Evolutionary conservation across 805 yeast genomes (phyloP).

Genomic region (Metschnikowia lachancei): DNA sequence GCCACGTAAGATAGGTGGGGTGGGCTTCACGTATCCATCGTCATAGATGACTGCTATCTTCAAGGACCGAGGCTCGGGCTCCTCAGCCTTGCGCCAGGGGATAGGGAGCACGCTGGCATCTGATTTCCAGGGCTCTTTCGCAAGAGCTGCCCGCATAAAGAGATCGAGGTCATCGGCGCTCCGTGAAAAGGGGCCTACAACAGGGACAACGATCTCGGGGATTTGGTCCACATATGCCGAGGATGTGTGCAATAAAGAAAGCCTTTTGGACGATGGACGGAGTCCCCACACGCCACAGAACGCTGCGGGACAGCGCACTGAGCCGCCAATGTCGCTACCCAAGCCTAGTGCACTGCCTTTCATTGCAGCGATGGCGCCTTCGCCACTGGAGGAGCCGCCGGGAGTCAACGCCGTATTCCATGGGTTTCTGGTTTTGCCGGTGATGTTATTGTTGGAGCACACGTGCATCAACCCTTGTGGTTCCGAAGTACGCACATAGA

Average conservation of each 20-base stretch:
- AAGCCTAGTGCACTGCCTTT: conserved; percentile 20
- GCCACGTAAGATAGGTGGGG: conserved; percentile 20
- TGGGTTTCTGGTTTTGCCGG: conserved; percentile 20
- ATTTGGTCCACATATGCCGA: conserved; percentile 12
- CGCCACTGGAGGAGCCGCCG: conserved; percentile 21
- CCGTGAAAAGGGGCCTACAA: conserved; percentile 19
- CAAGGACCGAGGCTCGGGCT: conserved; percentile 13
- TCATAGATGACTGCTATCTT: conserved; percentile 18
- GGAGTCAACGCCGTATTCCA: conserved; percentile 18
- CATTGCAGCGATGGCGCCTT: conserved; percentile 21
- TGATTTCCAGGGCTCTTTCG: conserved; percentile 16
- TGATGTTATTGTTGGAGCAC: conserved; percentile 20
- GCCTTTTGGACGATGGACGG: conserved; percentile 17
- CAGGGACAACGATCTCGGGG: conserved; percentile 16
- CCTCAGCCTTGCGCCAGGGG: conserved; percentile 17
- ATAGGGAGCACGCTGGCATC: conserved; percentile 19
- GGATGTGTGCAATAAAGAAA: conserved; percentile 12
- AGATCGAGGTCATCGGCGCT: conserved; percentile 20
- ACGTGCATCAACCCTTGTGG: conserved; percentile 22
- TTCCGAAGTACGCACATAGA: conserved; percentile 20
- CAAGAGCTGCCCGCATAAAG: conserved; percentile 17
- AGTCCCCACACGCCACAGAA: conserved; percentile 22
- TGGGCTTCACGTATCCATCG: conserved; percentile 21
- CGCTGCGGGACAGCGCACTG: conserved; percentile 21
- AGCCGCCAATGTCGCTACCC: conserved; percentile 23